These are phyloP conservation scores for Mycena epipterygia DNA, from an alignment of 768 basidiomycete species.

Conservation along the genomic window DNA sequence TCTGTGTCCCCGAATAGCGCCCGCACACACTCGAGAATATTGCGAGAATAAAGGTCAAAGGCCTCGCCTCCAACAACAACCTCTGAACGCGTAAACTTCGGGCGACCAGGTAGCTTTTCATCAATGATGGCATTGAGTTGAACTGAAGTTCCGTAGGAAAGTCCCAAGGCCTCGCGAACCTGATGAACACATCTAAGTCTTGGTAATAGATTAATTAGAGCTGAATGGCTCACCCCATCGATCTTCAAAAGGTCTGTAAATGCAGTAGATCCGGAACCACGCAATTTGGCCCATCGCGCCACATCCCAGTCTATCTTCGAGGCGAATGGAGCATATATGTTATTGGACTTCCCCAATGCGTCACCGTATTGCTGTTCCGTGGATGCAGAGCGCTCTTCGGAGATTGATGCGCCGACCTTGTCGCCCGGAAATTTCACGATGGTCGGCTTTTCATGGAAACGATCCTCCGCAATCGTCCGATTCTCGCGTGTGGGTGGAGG, in stretches of 20 bases:
- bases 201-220: background rate
- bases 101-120: constrained; percentile 42
- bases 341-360: constrained; percentile 10
- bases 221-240: constrained; percentile 42
- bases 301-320: constrained; percentile 55
- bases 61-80: constrained; percentile 41
- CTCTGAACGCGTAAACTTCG: constrained; percentile 39
- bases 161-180: constrained; percentile 41
- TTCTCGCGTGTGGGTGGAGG: background rate
- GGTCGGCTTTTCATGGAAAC: constrained; percentile 7
- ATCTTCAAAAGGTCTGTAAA: constrained; percentile 54
- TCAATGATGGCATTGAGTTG: constrained; percentile 53
- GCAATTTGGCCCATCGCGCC: constrained; percentile 54
- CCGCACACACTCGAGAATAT: constrained; percentile 48
- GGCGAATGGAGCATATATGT: constrained; percentile 48
- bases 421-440: background rate
- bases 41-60: constrained; percentile 43
- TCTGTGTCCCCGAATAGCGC: constrained; percentile 48
- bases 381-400: background rate
- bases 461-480: constrained; percentile 11
- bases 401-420: background rate
- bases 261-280: constrained; percentile 52
- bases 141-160: constrained; percentile 46
- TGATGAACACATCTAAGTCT: constrained; percentile 30
- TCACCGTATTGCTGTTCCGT: background rate